These are phyloP conservation scores for Plasmodium cynomolgi DNA, from an alignment of 169 alveolate species.

Conservation along the genomic window DNA sequence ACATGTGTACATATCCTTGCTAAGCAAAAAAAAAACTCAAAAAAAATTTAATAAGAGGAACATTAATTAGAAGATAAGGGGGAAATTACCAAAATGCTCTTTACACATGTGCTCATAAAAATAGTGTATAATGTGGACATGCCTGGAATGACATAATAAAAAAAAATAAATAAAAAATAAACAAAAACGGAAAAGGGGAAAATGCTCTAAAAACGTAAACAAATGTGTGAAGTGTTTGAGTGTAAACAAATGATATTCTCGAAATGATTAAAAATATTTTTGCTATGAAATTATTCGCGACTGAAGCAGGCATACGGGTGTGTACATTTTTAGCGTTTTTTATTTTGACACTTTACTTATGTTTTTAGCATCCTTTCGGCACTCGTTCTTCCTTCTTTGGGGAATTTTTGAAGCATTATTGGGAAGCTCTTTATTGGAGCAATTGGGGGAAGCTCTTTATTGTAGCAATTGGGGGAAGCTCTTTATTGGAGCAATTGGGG, in stretches of 20 bases:
- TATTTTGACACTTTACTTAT: background rate
- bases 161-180: constrained; percentile 4
- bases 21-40: background rate
- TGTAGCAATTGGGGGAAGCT: background rate
- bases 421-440: too few species aligned
- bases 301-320: background rate
- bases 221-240: background rate
- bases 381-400: background rate
- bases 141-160: constrained; percentile 9
- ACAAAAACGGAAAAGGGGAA: constrained; percentile 14
- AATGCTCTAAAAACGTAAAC: background rate
- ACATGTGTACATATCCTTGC: background rate
- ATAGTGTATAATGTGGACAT: constrained; percentile 35
- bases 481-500: background rate
- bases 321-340: background rate
- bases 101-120: constrained; percentile 15
- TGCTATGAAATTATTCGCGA: background rate
- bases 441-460: background rate
- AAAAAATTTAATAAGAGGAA: constrained; percentile 3
- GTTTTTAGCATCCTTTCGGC: background rate
- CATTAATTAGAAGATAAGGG: background rate
- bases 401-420: background rate
- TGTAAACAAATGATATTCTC: constrained; percentile 25
- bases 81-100: background rate
- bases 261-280: background rate